A percentile compares a stretch with the other conserved stretches of the same genome.
Evolutionary conservation across 192 early-diverging fungal species (phyloP).

Genomic region (Endogone sp.): DNA sequence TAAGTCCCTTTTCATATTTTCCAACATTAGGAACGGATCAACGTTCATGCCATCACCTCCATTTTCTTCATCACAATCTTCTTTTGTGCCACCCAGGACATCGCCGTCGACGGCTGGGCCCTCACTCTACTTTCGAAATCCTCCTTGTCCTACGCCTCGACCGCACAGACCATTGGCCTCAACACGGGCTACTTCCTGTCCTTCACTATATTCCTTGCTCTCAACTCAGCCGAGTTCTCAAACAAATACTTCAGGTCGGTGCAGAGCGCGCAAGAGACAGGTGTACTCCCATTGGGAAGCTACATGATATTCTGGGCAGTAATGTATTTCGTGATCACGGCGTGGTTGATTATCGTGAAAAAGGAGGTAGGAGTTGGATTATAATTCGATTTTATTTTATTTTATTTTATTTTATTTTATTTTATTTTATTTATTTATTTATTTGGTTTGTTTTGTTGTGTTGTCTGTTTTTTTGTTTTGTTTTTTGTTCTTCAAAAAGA

Average conservation of each 20-base stretch:
- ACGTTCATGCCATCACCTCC: slow-evolving; percentile 65
- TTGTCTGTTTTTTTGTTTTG: no score
- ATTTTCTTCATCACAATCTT: slow-evolving; percentile 85
- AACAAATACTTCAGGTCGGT: slow-evolving; percentile 82
- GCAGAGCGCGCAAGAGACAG: slow-evolving; percentile 55
- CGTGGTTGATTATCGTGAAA: slow-evolving; percentile 77
- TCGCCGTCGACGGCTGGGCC: slow-evolving; percentile 87
- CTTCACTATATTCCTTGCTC: slow-evolving; percentile 95
- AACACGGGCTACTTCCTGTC: slow-evolving; percentile 94
- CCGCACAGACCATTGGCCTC: slow-evolving; percentile 95
- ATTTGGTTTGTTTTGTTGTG: no score
- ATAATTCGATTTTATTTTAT: slow-evolving; percentile 4
- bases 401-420: not conserved
- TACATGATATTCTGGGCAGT: slow-evolving; percentile 95
- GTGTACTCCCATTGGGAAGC: slow-evolving; percentile 74
- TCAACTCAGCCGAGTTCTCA: slow-evolving; percentile 92
- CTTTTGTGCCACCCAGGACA: slow-evolving; percentile 91
- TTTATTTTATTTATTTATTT: slow-evolving; percentile 3
- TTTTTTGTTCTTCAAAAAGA: no score
- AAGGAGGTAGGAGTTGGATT: slow-evolving; percentile 42
- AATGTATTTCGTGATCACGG: slow-evolving; percentile 83
- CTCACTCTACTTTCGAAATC: slow-evolving; percentile 88
- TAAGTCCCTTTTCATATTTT: not conserved
- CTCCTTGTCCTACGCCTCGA: slow-evolving; percentile 87
- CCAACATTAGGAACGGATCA: slow-evolving; percentile 43